These are phyloP conservation scores for Penicillium goetzii DNA, from an alignment of 495 filamentous ascomycete species.

Conservation along the genomic window DNA sequence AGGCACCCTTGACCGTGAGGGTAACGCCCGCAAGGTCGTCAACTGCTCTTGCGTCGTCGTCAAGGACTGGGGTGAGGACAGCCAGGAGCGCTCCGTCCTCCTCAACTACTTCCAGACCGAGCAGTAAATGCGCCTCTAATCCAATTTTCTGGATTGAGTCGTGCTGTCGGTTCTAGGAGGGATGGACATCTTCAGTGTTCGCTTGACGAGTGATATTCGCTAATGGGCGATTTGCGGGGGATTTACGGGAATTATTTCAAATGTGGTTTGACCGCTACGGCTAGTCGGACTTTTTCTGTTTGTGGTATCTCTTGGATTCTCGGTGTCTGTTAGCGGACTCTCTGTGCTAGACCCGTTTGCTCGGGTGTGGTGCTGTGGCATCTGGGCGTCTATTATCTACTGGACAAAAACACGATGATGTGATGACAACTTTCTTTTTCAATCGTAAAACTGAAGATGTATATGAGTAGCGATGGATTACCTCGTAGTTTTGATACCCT, in stretches of 20 bases:
- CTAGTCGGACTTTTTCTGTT: constrained; percentile 11
- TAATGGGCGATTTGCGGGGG: constrained; percentile 4
- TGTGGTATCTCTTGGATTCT: constrained; percentile 6
- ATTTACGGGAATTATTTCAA: constrained; percentile 13
- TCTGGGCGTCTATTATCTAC: constrained; percentile 22
- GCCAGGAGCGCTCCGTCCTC: constrained; percentile 94
- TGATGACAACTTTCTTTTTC: constrained; percentile 15
- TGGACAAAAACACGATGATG: constrained; percentile 31
- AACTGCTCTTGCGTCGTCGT: constrained; percentile 99
- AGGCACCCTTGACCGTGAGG: constrained; percentile 98
- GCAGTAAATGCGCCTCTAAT: constrained; percentile 54
- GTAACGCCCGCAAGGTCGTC: constrained; percentile 98
- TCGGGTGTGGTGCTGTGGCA: constrained; percentile 32
- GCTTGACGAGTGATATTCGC: constrained; percentile 9
- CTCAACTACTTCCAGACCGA: constrained; percentile 99
- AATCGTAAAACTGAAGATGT: neutral
- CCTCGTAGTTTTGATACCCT: neutral
- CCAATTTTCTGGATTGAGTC: constrained; percentile 9
- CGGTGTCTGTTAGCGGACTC: constrained; percentile 15
- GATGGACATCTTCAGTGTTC: constrained; percentile 6
- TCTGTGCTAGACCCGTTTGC: constrained; percentile 30
- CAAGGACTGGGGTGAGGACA: constrained; percentile 99
- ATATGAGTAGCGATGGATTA: neutral
- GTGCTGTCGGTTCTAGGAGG: constrained; percentile 19
- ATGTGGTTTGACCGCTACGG: constrained; percentile 6